These are phyloP conservation scores for Fusarium sp. DNA, from an alignment of 2,329 filamentous ascomycete genomes.

Conservation along the genomic window DNA sequence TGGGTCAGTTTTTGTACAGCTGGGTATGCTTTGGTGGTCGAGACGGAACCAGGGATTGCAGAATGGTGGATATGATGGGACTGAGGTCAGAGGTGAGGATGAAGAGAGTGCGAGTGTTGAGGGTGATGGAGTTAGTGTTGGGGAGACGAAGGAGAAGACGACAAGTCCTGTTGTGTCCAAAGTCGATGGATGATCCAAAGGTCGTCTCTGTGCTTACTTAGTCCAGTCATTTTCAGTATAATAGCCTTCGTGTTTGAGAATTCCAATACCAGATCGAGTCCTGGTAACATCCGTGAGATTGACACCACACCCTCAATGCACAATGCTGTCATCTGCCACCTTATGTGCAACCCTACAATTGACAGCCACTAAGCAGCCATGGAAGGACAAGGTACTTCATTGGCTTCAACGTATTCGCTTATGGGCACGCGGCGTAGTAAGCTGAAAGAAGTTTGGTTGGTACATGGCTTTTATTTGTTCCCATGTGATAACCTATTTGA, in stretches of 20 bases:
- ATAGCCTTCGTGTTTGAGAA: not conserved
- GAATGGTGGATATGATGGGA: slow-evolving; percentile 34
- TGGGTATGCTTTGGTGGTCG: slow-evolving; percentile 49
- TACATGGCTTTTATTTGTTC: not conserved
- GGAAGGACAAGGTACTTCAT: not conserved
- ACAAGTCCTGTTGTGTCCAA: slow-evolving; percentile 9
- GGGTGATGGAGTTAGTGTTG: slow-evolving; percentile 8
- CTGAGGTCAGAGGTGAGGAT: slow-evolving; percentile 29
- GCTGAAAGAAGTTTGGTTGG: not conserved
- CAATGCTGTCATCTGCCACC: not conserved
- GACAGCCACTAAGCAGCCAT: not conserved
- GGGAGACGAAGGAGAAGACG: slow-evolving; percentile 4
- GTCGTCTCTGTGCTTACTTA: too few species aligned
- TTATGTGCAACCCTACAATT: not conserved
- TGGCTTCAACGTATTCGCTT: not conserved
- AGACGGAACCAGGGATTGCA: slow-evolving; percentile 31
- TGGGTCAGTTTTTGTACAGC: slow-evolving; percentile 47
- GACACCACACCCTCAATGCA: not conserved
- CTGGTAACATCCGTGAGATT: not conserved
- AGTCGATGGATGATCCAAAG: slow-evolving; percentile 1
- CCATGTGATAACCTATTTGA: not conserved
- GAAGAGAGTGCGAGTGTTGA: slow-evolving; percentile 29
- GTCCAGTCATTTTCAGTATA: too few species aligned
- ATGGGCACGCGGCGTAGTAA: not conserved
- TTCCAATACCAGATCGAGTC: not conserved